A percentile compares a stretch with the other conserved stretches of the same genome.
These are phyloP conservation scores for Stevia rebaudiana DNA, from an alignment of 140 eudicot species.

Conservation along the genomic window DNA sequence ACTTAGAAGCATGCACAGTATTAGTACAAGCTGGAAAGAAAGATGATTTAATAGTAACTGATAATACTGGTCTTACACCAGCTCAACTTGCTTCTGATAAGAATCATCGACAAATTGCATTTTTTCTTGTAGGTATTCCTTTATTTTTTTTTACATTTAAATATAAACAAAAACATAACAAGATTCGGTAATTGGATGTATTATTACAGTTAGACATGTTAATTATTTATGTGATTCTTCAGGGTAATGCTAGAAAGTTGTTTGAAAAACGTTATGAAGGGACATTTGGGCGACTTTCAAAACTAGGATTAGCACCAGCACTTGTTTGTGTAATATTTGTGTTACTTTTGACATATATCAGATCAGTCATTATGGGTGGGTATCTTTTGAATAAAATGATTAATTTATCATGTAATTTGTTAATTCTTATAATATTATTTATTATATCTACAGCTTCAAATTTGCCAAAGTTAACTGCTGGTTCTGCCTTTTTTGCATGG, in stretches of 20 bases:
- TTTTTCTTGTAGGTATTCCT: slow-evolving; percentile 95
- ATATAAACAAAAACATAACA: no score
- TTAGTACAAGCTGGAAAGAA: slow-evolving; percentile 97
- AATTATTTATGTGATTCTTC: slow-evolving; percentile 25
- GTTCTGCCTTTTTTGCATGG: slow-evolving; percentile 87
- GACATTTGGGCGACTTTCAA: slow-evolving; percentile 69
- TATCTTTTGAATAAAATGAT: slow-evolving; percentile 24
- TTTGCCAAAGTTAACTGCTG: slow-evolving; percentile 83
- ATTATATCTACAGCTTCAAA: slow-evolving; percentile 51
- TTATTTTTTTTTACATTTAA: not conserved
- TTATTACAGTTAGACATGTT: slow-evolving; percentile 4
- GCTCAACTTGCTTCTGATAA: slow-evolving; percentile 99
- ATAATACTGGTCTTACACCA: slow-evolving; percentile 93
- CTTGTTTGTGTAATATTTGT: slow-evolving; percentile 68
- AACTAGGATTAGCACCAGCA: slow-evolving; percentile 86
- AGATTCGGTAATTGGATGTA: no score
- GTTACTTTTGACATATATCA: slow-evolving; percentile 61
- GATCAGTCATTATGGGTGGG: slow-evolving; percentile 88
- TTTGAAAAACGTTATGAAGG: slow-evolving; percentile 74
- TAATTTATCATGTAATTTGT: not conserved
- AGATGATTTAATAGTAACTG: slow-evolving; percentile 80
- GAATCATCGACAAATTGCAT: slow-evolving; percentile 96
- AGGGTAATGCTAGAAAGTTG: slow-evolving; percentile 85
- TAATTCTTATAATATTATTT: slow-evolving; percentile 16
- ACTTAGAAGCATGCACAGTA: slow-evolving; percentile 97